Conservation (phyloP, 108 stramenopile genomes). For the Conticribra weissflogii region DNA sequence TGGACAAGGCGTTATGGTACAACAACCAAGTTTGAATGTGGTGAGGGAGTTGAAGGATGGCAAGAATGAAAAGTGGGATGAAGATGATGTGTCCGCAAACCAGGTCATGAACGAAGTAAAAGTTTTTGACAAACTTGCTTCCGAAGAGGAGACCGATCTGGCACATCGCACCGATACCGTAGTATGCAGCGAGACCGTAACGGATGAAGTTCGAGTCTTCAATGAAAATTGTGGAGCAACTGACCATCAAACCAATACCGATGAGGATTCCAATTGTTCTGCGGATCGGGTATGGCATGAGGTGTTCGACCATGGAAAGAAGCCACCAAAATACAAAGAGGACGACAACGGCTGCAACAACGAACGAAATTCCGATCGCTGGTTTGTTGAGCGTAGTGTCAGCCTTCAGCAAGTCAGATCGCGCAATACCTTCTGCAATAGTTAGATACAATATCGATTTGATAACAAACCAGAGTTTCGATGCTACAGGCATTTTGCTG, state of each 20-base stretch:
- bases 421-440: constrained; percentile 86
- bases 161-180: constrained; percentile 80
- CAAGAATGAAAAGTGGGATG: constrained; percentile 85
- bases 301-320: constrained; percentile 60
- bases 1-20: constrained; percentile 95
- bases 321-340: constrained; percentile 62
- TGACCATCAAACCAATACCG: constrained; percentile 68
- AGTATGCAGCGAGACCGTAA: constrained; percentile 91
- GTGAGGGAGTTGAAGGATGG: constrained; percentile 85
- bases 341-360: constrained; percentile 57
- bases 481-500: constrained; percentile 72
- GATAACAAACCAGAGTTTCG: constrained; percentile 82
- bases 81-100: constrained; percentile 95
- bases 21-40: constrained; percentile 96
- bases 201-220: constrained; percentile 88
- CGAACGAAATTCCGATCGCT: constrained; percentile 54
- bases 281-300: constrained; percentile 80
- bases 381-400: constrained; percentile 80
- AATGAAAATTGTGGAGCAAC: constrained; percentile 66
- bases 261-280: constrained; percentile 82
- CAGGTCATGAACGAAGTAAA: constrained; percentile 93
- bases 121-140: constrained; percentile 79
- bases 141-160: constrained; percentile 83
- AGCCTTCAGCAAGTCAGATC: constrained; percentile 73
- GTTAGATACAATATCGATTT: constrained; percentile 83